Evolutionary conservation across 345 rosid species (phyloP).

Genomic region (Cardamine occulta): DNA sequence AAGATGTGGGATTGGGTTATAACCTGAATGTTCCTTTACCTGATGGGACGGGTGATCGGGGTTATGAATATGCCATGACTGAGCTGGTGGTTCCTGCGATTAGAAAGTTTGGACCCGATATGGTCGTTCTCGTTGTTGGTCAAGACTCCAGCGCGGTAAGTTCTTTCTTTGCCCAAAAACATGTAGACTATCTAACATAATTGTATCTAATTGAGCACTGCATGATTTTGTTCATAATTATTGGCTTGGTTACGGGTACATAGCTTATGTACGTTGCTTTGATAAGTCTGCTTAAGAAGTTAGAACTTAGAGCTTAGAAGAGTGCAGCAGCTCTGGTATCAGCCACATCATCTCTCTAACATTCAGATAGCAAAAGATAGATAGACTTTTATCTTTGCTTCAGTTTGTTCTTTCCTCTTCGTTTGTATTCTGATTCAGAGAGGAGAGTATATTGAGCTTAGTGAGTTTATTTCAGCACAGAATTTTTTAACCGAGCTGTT

Average conservation of each 20-base stretch:
- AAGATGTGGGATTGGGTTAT: conserved; percentile 75
- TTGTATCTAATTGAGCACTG: neutral
- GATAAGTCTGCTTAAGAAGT: neutral
- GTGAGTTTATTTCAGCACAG: neutral
- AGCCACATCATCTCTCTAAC: neutral
- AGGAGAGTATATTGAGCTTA: neutral
- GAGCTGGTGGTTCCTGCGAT: conserved; percentile 72
- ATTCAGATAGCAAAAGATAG: neutral
- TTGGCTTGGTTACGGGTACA: neutral
- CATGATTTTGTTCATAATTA: neutral
- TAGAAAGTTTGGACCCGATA: conserved; percentile 60
- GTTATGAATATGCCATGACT: conserved; percentile 66
- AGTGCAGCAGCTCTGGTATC: neutral
- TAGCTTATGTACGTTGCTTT: neutral
- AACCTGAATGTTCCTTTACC: conserved; percentile 87
- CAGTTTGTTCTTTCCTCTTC: neutral
- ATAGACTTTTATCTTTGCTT: neutral
- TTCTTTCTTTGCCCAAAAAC: conserved; percentile 14
- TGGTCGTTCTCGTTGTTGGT: conserved; percentile 77
- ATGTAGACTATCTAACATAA: neutral
- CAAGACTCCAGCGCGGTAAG: conserved; percentile 98
- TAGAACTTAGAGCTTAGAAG: neutral
- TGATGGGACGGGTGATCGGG: conserved; percentile 85
- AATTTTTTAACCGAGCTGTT: neutral
- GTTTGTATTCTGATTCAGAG: conserved; percentile 1